Base-by-base conservation (phyloP, 495 filamentous ascomycete species). In the Penicillium angulare region DNA sequence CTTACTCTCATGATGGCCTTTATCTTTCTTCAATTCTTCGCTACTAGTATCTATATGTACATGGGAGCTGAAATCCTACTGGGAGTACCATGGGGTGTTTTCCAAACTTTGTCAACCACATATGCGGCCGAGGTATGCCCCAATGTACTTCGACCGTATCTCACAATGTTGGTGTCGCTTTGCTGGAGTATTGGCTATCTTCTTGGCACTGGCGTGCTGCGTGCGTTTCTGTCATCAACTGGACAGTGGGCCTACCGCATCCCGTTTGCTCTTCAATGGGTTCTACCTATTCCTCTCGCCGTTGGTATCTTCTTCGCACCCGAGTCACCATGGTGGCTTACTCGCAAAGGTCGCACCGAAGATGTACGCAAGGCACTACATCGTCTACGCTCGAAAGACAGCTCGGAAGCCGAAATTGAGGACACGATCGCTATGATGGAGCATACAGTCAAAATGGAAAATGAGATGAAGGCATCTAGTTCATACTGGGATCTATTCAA, bases 391-490 rank as follows among this genome's bases (percentile, higher is more conserved):
- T 38, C 66, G 3, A 71, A 78, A 23, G 44, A 38, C 9, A 79
- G 86, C 41, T 76, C 76, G 0, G 73, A 81, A 21, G 86, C 90
- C 50, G 77, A 89, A 43, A 71, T 81, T 0, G 81, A 87, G 56
- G 85, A 91, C 63, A 88, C 84, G 0, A 72, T 91, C 21, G 79
- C 86, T 35, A 89, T 91, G 86, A 91, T 91, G 82, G 81, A 85
- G 8, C 85, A 88, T 55, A 90, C 87, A n/a, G 86, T 84, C n/a
- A 82, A 82, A 2, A 69, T 89, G 4, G 88, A 92, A 61, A 69
- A 84, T 52, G 82, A 83, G 18, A 80, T 82, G 31, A 83, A 80
- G 18, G 67, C 66, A 16, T 81, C 83, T 9, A 78, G 85, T 16
- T 79, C 72, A 36, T 88, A 86, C 54, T 54, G 73, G 48, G 87